These are phyloP conservation scores for Solidago caesia DNA, from an alignment of 129 eudicot species.

Conservation along the genomic window DNA sequence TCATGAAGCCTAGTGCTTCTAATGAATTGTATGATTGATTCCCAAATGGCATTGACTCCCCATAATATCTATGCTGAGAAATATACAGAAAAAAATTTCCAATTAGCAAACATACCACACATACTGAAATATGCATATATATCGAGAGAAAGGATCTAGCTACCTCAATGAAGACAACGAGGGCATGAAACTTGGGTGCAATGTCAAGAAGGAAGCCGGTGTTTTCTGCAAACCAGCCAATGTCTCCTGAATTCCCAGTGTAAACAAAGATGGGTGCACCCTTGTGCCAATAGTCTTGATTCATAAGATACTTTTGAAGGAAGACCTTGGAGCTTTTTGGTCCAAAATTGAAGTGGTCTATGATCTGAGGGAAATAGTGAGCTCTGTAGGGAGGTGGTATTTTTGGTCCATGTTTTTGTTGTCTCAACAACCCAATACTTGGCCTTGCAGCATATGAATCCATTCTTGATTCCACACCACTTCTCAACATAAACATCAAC, in stretches of 20 bases:
- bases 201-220: slow-evolving; percentile 6
- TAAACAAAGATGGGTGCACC: slow-evolving; percentile 8
- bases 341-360: background rate
- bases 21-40: background rate
- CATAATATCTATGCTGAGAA: slow-evolving; percentile 2
- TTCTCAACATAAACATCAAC: background rate
- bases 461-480: slow-evolving; percentile 7
- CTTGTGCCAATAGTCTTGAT: background rate
- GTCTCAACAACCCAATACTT: background rate
- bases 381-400: background rate
- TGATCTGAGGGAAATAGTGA: slow-evolving; percentile 5
- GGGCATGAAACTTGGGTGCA: slow-evolving; percentile 8
- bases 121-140: background rate
- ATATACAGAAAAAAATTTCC: background rate
- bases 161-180: slow-evolving; percentile 5
- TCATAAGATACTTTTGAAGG: slow-evolving; percentile 6
- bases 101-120: background rate
- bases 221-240: slow-evolving; percentile 7
- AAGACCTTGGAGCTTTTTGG: background rate
- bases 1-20: background rate
- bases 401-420: slow-evolving; percentile 3
- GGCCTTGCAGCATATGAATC: background rate
- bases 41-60: slow-evolving; percentile 9
- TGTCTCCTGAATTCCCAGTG: slow-evolving; percentile 1
- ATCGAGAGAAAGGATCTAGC: background rate